Evolutionary conservation across 2,329 filamentous ascomycete genomes (phyloP), one percentile per base, ranked within the genome.

Genomic region (Hypoxylon sp.): DNA sequence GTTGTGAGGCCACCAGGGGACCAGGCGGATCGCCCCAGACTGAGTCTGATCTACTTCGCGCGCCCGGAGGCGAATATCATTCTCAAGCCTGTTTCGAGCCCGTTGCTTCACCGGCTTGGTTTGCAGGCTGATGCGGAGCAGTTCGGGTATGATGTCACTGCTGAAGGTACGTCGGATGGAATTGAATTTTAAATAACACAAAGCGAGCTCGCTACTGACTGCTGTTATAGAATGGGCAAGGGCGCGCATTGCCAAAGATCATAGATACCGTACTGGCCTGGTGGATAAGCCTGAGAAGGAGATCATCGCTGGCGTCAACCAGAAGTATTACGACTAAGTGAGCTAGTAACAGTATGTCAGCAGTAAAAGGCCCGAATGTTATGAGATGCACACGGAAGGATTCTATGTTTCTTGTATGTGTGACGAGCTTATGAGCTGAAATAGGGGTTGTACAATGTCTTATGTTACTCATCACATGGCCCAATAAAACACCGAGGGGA

Each of bases 11-110:
- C 61, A 19, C 60, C 63, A 0, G 40, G 41, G 27, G 61, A 64
- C 38, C 63, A 64, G 34, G 55, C 61, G 4, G 37, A 26, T 30
- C 30, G 25, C 7, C 46, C 56, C 3, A 51, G 62, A 13, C 38
- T 62, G 2, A 64, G 61, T n/a, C 32, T 65, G 8, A 63, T 65
- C 2, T 65, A 64, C 34, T 64, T 64, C 25, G 62, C 60, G 13
- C 34, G 61, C 7, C 61, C 62, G 2, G 63, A 65, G 45, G 60
- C 60, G 7, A 55, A 63, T 6, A 56, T 63, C 11, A 31, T 56
- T 7, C 47, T 65, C 4, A 60, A 59, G 45, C 63, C 61, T 2
- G 55, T 65, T 6, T 29, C 20, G 7, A 61, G 58, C 34, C 53
- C 56, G 5, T 36, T 57, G 37, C 37, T 57, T 9, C 45, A 25